A percentile compares a stretch with the other conserved stretches of the same genome.
Evolutionary conservation across 2,329 filamentous ascomycete genomes (phyloP).

Genomic region (Xylariaceae sp.): DNA sequence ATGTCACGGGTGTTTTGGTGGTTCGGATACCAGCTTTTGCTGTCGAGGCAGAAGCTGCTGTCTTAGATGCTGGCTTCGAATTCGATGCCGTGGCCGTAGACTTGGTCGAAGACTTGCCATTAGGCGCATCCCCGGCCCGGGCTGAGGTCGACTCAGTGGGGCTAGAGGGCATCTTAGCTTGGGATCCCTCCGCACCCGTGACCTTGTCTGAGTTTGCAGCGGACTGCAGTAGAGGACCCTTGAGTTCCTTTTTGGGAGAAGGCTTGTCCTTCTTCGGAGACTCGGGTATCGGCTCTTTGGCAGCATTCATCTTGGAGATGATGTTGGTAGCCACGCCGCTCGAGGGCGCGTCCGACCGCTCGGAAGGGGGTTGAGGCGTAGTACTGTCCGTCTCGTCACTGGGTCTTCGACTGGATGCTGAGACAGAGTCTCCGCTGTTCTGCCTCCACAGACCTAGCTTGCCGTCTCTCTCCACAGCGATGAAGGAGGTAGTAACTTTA

Average conservation of each 20-base stretch:
- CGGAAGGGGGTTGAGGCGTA: conserved; percentile 36
- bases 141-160: conserved; percentile 29
- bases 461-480: conserved; percentile 64
- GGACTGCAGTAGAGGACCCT: conserved; percentile 27
- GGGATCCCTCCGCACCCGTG: conserved; percentile 36
- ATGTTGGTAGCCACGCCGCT: conserved; percentile 31
- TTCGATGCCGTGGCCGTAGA: conserved; percentile 30
- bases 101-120: conserved; percentile 24
- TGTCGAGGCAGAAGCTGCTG: conserved; percentile 22
- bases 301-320: conserved; percentile 32
- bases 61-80: conserved; percentile 20
- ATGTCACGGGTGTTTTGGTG: conserved; percentile 35
- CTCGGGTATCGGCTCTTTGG: conserved; percentile 40
- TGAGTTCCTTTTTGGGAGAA: conserved; percentile 26
- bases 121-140: conserved; percentile 18
- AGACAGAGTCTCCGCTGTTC: conserved; percentile 39
- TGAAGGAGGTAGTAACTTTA: conserved; percentile 69
- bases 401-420: conserved; percentile 34
- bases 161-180: conserved; percentile 31
- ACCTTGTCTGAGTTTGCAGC: conserved; percentile 39
- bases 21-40: conserved; percentile 33
- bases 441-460: conserved; percentile 48
- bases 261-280: conserved; percentile 33
- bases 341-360: conserved; percentile 35
- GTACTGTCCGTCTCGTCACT: conserved; percentile 38